Base-by-base conservation (phyloP, 1,284 basidiomycete species). In the Cutaneotrichosporon curvatum region DNA sequence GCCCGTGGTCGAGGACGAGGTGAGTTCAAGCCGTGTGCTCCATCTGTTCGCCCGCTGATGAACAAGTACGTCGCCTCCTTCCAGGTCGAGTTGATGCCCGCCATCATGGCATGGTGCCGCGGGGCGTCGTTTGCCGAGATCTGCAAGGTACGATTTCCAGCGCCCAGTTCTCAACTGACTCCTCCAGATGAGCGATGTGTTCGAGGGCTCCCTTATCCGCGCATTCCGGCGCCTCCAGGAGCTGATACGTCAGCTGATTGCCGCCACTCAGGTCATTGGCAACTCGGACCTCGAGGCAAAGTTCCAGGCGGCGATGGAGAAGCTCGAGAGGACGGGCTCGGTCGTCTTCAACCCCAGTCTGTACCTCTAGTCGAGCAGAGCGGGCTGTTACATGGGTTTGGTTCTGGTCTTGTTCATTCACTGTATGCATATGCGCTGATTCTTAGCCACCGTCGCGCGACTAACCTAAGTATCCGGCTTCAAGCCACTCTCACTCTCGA, bases 51-150 rank as follows among this genome's bases (percentile, higher is more conserved):
- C 5, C 32, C 8, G 15, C 32, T 34, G 32, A 34, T 15, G 25
- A 12, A 28, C 25, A 28, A n/a, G 55, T 99, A 98, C 65, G 89
- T 99, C 2, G 78, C 96, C 55, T 85, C 84, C 15, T 99, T 99
- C 82, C 96, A 96, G 71, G 89, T 96, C 22, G 94, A 97, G 65
- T 80, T 99, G 49, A 97, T 97, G 89, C 94, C 97, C 58, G 85
- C 86, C 4, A 94, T 98, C 18, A 78, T 92, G 48, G 85, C 91
- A 59, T 99, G 95, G 95, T 98, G 94, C 73, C 82, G 88, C 28
- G 95, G 95, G 2, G 87, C 89, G n/a, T 87, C 87, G 28, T 98
- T 99, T 72, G 76, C 86, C 1, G 92, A 98, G 33, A 91, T 96
- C 51, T 91, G 87, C 79, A 95, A 96, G 80, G 88, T 28, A 12